Conservation (phyloP, 768 basidiomycete genomes). For the Phylloporus scabripes region DNA sequence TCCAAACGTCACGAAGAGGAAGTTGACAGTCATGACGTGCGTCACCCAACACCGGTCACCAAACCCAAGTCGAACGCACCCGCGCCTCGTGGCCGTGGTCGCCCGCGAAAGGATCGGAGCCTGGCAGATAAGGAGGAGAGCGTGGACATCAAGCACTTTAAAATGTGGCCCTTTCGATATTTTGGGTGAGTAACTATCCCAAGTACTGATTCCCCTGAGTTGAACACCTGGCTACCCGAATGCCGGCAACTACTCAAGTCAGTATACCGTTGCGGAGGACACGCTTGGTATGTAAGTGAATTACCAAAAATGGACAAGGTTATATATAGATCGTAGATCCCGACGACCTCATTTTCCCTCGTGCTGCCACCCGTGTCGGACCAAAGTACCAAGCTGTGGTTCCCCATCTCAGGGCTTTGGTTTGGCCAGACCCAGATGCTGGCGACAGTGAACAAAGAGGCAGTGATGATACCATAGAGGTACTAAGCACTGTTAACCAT, state of each 20-base stretch:
- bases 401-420: slow-evolving; percentile 33
- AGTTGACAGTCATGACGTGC: slow-evolving; percentile 69
- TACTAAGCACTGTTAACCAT: slow-evolving; percentile 57
- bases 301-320: slow-evolving; percentile 15
- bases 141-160: slow-evolving; percentile 75
- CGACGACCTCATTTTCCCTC: slow-evolving; percentile 95
- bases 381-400: slow-evolving; percentile 76
- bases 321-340: slow-evolving; percentile 57
- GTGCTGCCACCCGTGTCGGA: slow-evolving; percentile 86
- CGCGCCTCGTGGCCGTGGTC: slow-evolving; percentile 63
- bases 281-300: slow-evolving; percentile 60
- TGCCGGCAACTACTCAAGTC: slow-evolving; percentile 39
- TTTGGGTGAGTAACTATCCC: slow-evolving; percentile 67
- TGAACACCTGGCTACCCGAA: slow-evolving; percentile 8
- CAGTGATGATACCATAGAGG: slow-evolving; percentile 68
- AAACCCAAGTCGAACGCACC: slow-evolving; percentile 70
- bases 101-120: slow-evolving; percentile 69
- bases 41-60: slow-evolving; percentile 48
- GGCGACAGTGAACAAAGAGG: slow-evolving; percentile 51
- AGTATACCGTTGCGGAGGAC: slow-evolving; percentile 89
- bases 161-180: slow-evolving; percentile 93
- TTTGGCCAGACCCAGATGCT: slow-evolving; percentile 9
- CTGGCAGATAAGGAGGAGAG: slow-evolving; percentile 76
- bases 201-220: background rate
- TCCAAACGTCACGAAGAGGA: slow-evolving; percentile 82